Base-by-base conservation (phyloP, 108 stramenopile genomes). In the Pelagomonas calceolata region DNA sequence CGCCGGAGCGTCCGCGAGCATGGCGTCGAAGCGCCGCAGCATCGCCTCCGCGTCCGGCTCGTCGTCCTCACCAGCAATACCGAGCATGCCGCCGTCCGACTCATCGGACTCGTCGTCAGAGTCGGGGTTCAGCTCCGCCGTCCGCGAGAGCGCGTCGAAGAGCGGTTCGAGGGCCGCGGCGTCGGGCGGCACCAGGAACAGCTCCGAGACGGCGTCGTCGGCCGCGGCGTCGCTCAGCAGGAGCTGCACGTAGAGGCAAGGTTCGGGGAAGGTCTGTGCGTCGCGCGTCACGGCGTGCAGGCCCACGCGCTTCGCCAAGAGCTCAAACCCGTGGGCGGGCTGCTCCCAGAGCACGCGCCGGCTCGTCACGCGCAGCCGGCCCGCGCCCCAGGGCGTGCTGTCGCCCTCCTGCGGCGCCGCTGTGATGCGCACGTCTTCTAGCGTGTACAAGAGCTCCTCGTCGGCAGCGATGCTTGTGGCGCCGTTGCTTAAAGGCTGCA, bases 201-300 rank as follows among this genome's bases (percentile, higher is more conserved):
- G 51, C 51, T 60, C 51, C 51, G 51, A 4, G 14, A 26, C 21
- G 7, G 14, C 1, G 21, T 17, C 3, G 51, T 16, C 51, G 21
- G 3, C 21, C 21, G 63, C 32, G 71, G 66, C 0, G 65, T 64
- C 65, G 65, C 34, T 10, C 33, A 72, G 65, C 64, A 43, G 30
- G 31, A 65, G 4, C 63, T 72, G 30, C 15, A 36, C 65, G 65
- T n/a, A 36, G 71, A 72, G 30, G 71, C 65, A n/a, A 35, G 32
- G 39, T 65, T 72, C 65, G 33, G 65, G 36, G 64, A 72, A 30
- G 32, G 65, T 34, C 34, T 72, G 16, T 5, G 71, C 35, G 29
- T 51, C 29, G 14, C 45, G 29, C 30, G 34, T n/a, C 30, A 51
- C 32, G 30, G 43, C n/a, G 7, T 69, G 45, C 15, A 32, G 39